phyloP scores from a whole-genome alignment of 2,329 filamentous ascomycete species.

The Xylaria sp. region DNA sequence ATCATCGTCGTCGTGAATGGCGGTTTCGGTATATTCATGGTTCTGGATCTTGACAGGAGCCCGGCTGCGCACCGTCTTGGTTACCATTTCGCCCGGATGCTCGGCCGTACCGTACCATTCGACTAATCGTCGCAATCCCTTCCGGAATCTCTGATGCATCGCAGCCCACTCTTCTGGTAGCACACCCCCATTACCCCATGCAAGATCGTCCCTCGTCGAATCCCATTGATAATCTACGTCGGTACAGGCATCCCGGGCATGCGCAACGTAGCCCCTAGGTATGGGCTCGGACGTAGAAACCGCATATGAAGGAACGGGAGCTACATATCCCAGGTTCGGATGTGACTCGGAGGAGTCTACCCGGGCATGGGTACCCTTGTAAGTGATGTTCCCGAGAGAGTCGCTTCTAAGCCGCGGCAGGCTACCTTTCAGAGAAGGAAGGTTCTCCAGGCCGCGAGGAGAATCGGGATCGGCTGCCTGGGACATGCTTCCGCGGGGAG shows the following conservation, averaged over 20 bases:
- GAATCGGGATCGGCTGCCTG: conserved; percentile 19
- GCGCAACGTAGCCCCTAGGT: conserved; percentile 83
- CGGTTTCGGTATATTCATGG: conserved; percentile 39
- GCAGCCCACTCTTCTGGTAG: conserved; percentile 93
- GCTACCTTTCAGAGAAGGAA: conserved; percentile 24
- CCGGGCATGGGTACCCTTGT: conserved; percentile 6
- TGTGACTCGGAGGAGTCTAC: conserved; percentile 11
- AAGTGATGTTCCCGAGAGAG: conserved; percentile 10
- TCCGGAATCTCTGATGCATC: conserved; percentile 90
- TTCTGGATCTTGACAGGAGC: conserved; percentile 24
- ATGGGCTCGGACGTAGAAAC: conserved; percentile 80
- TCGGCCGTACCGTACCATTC: conserved; percentile 75
- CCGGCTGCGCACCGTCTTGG: conserved; percentile 42
- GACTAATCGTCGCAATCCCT: conserved; percentile 76
- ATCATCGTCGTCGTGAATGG: conserved; percentile 41
- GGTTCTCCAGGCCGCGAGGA: conserved; percentile 23
- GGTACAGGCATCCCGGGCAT: conserved; percentile 84
- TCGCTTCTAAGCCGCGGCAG: conserved; percentile 21
- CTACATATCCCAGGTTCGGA: conserved; percentile 59
- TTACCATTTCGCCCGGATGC: conserved; percentile 54
- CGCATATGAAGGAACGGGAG: conserved; percentile 81
- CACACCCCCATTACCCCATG: conserved; percentile 86
- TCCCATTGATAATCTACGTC: conserved; percentile 96
- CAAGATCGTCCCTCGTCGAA: conserved; percentile 75
- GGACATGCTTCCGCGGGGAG: conserved; percentile 27